Percentiles rank a stretch among this genome's conserved stretches.
Conservation (phyloP, 495 filamentous ascomycete species). For the Aspergillus mulundensis region DNA sequence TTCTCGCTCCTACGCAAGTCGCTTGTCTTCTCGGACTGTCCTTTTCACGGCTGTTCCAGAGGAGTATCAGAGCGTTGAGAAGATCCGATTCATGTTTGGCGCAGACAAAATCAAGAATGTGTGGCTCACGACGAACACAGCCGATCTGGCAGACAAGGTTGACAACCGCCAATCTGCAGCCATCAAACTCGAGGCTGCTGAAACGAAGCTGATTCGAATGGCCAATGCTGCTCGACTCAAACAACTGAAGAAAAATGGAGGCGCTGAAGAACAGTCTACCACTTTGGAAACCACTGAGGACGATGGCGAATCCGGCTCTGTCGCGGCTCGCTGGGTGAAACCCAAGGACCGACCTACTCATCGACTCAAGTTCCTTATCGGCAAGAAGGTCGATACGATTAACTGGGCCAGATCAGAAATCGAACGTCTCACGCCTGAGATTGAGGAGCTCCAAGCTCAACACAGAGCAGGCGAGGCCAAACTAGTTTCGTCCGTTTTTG, state of each 20-base stretch:
- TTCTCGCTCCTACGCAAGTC: conserved; percentile 79
- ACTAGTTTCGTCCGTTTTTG: conserved; percentile 59
- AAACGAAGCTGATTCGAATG: conserved; percentile 78
- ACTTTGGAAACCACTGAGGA: conserved; percentile 43
- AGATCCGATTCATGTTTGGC: conserved; percentile 75
- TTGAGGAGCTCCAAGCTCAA: conserved; percentile 69
- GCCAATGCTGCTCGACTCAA: conserved; percentile 77
- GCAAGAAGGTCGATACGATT: conserved; percentile 81
- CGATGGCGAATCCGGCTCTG: conserved; percentile 63
- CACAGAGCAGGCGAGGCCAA: conserved; percentile 69
- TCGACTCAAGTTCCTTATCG: conserved; percentile 70
- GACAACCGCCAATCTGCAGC: conserved; percentile 79
- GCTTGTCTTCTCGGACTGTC: conserved; percentile 90
- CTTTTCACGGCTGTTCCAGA: conserved; percentile 84
- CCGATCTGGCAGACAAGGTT: conserved; percentile 79
- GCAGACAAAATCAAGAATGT: conserved; percentile 68
- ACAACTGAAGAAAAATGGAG: conserved; percentile 63
- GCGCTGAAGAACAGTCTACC: conserved; percentile 41
- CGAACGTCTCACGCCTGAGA: conserved; percentile 72
- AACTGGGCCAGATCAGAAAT: conserved; percentile 87
- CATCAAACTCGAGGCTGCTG: conserved; percentile 81
- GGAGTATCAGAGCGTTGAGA: conserved; percentile 66
- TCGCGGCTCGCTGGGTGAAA: conserved; percentile 76
- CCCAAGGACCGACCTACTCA: conserved; percentile 84
- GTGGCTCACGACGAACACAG: conserved; percentile 79